Percentiles rank a stretch among this genome's conserved stretches.
These are phyloP conservation scores for Agaricus subrufescens DNA, from an alignment of 768 basidiomycete genomes.

Conservation along the genomic window DNA sequence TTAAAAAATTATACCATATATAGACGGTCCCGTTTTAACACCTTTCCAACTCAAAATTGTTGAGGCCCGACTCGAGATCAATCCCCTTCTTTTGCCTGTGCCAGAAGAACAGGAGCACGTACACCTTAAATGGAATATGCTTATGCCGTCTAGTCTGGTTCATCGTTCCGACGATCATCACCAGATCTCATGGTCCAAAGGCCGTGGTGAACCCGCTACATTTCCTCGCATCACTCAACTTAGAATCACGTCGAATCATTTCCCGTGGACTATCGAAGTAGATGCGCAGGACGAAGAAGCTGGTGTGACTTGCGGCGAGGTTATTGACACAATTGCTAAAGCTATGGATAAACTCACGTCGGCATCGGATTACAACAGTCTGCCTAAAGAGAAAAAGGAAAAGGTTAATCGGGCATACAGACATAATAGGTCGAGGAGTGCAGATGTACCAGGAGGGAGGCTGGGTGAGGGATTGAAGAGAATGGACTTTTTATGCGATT, in stretches of 20 bases:
- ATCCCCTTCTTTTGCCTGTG: slow-evolving; percentile 55
- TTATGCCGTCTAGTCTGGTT: slow-evolving; percentile 55
- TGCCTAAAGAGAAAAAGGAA: slow-evolving; percentile 30
- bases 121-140: slow-evolving; percentile 72
- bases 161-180: slow-evolving; percentile 57
- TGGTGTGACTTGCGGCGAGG: slow-evolving; percentile 74
- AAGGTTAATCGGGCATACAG: slow-evolving; percentile 50
- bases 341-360: slow-evolving; percentile 47
- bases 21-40: slow-evolving; percentile 54
- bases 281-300: slow-evolving; percentile 50
- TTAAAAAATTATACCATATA: too few species aligned
- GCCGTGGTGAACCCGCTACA: slow-evolving; percentile 67
- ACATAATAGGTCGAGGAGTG: slow-evolving; percentile 60
- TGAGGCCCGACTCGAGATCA: slow-evolving; percentile 42
- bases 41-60: slow-evolving; percentile 52
- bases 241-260: slow-evolving; percentile 51
- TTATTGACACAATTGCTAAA: slow-evolving; percentile 50
- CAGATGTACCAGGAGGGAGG: slow-evolving; percentile 64
- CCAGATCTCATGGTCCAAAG: slow-evolving; percentile 61
- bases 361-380: slow-evolving; percentile 46
- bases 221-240: slow-evolving; percentile 61
- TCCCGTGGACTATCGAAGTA: slow-evolving; percentile 79
- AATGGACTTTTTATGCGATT: slow-evolving; percentile 59
- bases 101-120: slow-evolving; percentile 37
- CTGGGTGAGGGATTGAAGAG: slow-evolving; percentile 60